Conservation (phyloP, 2,329 filamentous ascomycete species). For the Fusarium sp. region DNA sequence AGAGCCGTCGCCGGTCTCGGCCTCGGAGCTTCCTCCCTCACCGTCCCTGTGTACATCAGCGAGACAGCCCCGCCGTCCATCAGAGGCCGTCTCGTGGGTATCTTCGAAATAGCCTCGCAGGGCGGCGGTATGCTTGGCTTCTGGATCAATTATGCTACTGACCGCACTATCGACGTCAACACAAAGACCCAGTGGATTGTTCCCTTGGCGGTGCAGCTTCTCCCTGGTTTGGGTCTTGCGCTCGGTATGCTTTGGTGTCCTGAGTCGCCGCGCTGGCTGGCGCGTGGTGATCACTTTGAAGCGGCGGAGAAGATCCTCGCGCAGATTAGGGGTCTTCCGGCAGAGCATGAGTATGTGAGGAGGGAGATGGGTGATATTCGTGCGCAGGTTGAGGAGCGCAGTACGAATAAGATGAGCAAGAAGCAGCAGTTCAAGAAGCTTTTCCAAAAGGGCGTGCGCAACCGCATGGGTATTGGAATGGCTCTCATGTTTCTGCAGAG, state of each 20-base stretch:
- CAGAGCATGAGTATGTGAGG: constrained; percentile 49
- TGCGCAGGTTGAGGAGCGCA: constrained; percentile 62
- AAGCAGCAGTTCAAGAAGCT: constrained; percentile 46
- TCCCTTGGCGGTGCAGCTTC: constrained; percentile 64
- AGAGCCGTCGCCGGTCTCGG: constrained; percentile 63
- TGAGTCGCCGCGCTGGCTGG: constrained; percentile 69
- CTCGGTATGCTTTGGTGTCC: constrained; percentile 65
- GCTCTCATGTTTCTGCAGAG: constrained; percentile 58
- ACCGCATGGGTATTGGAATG: constrained; percentile 55
- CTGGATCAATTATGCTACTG: constrained; percentile 48
- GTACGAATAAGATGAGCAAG: constrained; percentile 43
- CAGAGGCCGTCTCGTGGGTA: constrained; percentile 60
- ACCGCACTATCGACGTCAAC: constrained; percentile 44
- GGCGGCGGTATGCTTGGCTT: constrained; percentile 52
- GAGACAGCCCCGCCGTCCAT: constrained; percentile 59
- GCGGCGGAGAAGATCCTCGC: constrained; percentile 48
- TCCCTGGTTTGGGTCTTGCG: constrained; percentile 64
- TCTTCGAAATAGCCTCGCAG: constrained; percentile 56
- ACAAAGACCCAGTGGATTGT: constrained; percentile 58
- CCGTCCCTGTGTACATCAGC: constrained; percentile 56
- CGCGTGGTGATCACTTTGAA: constrained; percentile 66
- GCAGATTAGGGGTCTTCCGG: constrained; percentile 47
- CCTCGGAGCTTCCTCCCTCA: constrained; percentile 59
- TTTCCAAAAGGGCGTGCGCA: constrained; percentile 49
- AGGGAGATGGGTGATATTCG: constrained; percentile 66